Evolutionary conservation across 129 eudicot genomes (phyloP).

Genomic region (Pittosporum tobira): DNA sequence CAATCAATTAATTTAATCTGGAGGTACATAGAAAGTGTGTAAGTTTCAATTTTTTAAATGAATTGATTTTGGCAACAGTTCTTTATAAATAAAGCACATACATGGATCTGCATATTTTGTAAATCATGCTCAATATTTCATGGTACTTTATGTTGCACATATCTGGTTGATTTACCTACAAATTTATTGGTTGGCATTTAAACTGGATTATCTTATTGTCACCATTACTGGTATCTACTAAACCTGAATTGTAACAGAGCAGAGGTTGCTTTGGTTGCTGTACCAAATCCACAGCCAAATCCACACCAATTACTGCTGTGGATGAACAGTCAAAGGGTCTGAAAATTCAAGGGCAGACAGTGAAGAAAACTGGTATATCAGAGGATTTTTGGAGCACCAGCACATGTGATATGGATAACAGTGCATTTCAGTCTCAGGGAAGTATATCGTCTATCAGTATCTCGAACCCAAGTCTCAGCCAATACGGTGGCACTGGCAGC

Average conservation of each 20-base stretch:
- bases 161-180: neutral
- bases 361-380: constrained; percentile 37
- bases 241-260: constrained; percentile 56
- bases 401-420: constrained; percentile 48
- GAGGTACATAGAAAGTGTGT: no score
- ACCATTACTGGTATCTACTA: constrained; percentile 21
- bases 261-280: constrained; percentile 75
- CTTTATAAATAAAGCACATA: no score
- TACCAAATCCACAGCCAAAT: constrained; percentile 36
- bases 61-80: no score
- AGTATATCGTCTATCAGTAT: constrained; percentile 56
- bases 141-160: neutral
- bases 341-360: constrained; percentile 34
- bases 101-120: neutral
- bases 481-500: constrained; percentile 27
- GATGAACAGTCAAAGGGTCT: constrained; percentile 57
- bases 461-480: constrained; percentile 47
- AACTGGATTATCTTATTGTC: neutral
- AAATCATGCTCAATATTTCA: neutral
- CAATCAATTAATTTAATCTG: no score
- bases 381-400: constrained; percentile 87
- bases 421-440: constrained; percentile 50
- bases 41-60: no score
- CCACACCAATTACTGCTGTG: constrained; percentile 35
- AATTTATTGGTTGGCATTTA: neutral